Base-by-base conservation (phyloP, 2,329 filamentous ascomycete species). In the Apiospora rasikravindrae region DNA sequence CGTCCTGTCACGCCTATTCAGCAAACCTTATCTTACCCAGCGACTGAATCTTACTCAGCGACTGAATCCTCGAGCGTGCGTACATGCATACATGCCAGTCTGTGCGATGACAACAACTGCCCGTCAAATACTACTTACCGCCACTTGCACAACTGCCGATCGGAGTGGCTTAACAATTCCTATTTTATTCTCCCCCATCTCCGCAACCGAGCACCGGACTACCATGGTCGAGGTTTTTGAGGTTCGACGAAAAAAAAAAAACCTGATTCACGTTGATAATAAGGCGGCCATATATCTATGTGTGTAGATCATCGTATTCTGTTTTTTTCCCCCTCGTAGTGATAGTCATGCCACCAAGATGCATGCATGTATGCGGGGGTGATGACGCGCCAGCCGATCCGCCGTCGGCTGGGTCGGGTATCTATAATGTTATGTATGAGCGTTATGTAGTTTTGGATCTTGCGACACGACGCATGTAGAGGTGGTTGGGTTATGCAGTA, bases 71-170 rank as follows among this genome's bases (percentile, higher is more conserved):
- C 4, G 33, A 64, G 33, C 19, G 6, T 40, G 57, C 57, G 40
- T 64, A 22, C 33, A 33, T 40, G 33, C 33, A 33, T 40, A 11
- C 8, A 40, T 5, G 57, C 57, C 57, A 40, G 57, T 40, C 33
- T 64, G 57, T 64, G 57, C 33, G 33, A 40, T 40, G 19, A 49
- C 8, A 64, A 33, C 57, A 64, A 64, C 57, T 64, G 16, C 26
- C 26, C 51, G 3, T 64, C 6, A 16, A 16, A 8, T 5, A 33
- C 51, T 40, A 10, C 14, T 33, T 33, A 61, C 57, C 57, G 19
- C 57, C 57, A 64, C 57, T 37, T 37, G 53, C 45, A n/a, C 57
- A 64, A 64, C 57, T 64, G 57, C 57, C 57, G 57, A 64, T 64
- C 57, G 3, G 57, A 40, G 57, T 40, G 33, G 57, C 29, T 64